Base-by-base conservation (phyloP, 768 basidiomycete genomes). In the Strobilomyces echinocephalus region DNA sequence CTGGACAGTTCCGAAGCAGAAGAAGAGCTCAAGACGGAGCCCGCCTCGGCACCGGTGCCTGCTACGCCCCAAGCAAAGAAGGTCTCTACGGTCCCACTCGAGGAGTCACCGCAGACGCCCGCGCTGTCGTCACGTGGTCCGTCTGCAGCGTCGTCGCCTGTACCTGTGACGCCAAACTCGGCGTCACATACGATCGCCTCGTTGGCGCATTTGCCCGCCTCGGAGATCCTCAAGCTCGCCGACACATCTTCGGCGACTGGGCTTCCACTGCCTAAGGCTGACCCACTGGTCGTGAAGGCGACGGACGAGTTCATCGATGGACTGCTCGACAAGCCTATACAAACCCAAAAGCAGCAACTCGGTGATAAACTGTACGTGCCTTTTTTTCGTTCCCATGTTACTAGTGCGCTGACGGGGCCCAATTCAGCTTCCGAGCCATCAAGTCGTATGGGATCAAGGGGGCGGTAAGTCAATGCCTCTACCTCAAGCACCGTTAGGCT, bases 361-460 rank as follows among this genome's bases (percentile, higher is more conserved):
- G 87, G 88, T 39, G 87, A 89, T 63, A 90, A 90, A 69, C 70
- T 91, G 79, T 88, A 60, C 54, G 82, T 69, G 16, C 18, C 4
- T 34, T 42, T 52, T 45, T n/a, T 16, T 30, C 30, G 9, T 9
- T 6, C 55, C 1, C 31, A 58, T 49, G 60, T 58, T 7, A 14
- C 30, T 11, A 30, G 34, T 61, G 42, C 48, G n/a, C 48, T 70
- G 20, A 69, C 62, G 12, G 12, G 21, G 52, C 60, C 61, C 60
- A 18, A 46, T n/a, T 7, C 75, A 69, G 79, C 61, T 91, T 74
- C 70, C 74, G 77, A 53, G 69, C 77, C 21, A 70, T 83, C 65
- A 93, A 91, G 68, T 81, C 84, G 9, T 85, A 87, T 62, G 90
- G 91, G 24, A 78, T 97, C 63, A 93, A 90, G 65, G 78, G 79